Percentiles rank a stretch among this genome's conserved stretches.
Evolutionary conservation across 768 basidiomycete species (phyloP).

Genomic region (Mycena olivaceomarginata): DNA sequence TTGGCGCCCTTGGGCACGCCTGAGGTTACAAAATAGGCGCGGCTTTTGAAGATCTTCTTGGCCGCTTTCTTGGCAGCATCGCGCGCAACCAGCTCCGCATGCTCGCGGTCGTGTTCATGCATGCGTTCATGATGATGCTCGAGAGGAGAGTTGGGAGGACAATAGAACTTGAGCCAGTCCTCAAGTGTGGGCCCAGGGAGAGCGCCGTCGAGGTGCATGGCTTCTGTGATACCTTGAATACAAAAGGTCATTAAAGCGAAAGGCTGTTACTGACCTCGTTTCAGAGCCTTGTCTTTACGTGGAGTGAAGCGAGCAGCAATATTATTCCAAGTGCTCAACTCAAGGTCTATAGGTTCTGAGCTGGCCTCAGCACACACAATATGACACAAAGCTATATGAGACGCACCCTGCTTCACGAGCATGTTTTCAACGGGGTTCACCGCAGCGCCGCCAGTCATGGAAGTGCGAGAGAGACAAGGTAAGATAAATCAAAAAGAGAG

Average conservation of each 20-base stretch:
- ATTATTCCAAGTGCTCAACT: background rate
- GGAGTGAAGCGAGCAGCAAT: background rate
- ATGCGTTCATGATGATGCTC: no score
- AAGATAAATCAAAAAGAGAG: no score
- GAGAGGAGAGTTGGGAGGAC: no score
- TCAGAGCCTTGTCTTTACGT: conserved; percentile 2
- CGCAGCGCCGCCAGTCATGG: background rate
- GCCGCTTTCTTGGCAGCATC: no score
- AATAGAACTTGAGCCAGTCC: no score
- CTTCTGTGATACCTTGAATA: background rate
- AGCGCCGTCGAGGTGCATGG: conserved; percentile 6
- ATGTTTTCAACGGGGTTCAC: background rate
- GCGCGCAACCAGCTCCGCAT: no score
- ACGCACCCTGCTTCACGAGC: background rate
- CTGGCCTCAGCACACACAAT: background rate
- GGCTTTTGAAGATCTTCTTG: no score
- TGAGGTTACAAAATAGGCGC: no score
- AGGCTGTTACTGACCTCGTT: background rate
- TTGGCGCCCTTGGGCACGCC: no score
- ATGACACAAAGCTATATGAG: background rate
- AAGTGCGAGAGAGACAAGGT: background rate
- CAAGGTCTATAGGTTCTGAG: background rate
- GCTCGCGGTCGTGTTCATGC: no score
- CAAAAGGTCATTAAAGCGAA: background rate
- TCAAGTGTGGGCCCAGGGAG: no score